phyloP scores from a whole-genome alignment of 768 basidiomycete genomes.

The Cystobasidium ongulense region DNA sequence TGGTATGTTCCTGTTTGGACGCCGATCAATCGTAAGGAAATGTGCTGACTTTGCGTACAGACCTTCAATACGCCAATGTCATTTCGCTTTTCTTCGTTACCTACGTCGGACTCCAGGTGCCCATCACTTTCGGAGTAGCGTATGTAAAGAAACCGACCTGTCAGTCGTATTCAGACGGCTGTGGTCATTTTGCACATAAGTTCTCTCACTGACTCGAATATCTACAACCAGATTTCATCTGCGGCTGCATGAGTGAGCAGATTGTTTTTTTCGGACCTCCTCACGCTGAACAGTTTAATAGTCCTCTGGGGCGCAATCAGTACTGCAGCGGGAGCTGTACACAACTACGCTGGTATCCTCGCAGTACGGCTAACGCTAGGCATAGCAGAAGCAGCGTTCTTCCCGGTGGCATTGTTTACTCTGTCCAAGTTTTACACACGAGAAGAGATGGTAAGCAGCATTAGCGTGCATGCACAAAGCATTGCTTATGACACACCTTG shows the following conservation, averaged over 20 bases:
- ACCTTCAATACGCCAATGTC: neutral
- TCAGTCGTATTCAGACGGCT: neutral
- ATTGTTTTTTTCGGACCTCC: too few relatives aligned
- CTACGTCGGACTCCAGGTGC: neutral
- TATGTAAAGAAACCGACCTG: neutral
- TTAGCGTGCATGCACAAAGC: too few relatives aligned
- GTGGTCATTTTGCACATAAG: neutral
- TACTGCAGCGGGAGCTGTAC: neutral
- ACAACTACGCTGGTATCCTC: neutral
- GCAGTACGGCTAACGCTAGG: conserved; percentile 6
- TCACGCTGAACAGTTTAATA: neutral
- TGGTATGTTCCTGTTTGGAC: too few relatives aligned
- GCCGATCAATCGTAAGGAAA: too few relatives aligned
- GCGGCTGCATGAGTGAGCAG: too few relatives aligned
- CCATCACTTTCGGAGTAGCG: neutral
- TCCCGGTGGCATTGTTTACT: conserved; percentile 48
- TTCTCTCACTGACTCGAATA: neutral
- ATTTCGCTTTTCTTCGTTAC: conserved; percentile 12
- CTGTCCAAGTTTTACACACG: conserved; percentile 67
- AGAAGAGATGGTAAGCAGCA: conserved; percentile 61
- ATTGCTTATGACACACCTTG: too few relatives aligned
- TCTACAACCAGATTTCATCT: neutral
- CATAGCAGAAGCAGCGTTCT: conserved; percentile 35
- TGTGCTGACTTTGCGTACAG: too few relatives aligned
- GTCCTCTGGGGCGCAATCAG: neutral